Conservation (phyloP, 2,329 filamentous ascomycete genomes). For the Penicillium concentricum region DNA sequence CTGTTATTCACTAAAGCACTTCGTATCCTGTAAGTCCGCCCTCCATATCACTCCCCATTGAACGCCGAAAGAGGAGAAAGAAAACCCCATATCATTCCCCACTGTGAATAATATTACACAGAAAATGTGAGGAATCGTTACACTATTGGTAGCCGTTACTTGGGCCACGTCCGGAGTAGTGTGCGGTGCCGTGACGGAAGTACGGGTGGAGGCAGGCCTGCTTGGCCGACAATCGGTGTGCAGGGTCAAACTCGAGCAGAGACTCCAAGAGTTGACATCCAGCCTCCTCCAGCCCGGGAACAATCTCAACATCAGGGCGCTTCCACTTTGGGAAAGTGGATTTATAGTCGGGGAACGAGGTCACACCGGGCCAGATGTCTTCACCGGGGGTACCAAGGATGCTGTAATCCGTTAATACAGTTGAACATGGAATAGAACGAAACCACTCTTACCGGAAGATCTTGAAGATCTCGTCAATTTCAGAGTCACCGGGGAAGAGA, state of each 20-base stretch:
- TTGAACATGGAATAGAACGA: not conserved
- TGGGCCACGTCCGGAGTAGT: conserved; percentile 47
- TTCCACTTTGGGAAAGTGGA: conserved; percentile 88
- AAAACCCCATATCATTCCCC: conserved; percentile 7
- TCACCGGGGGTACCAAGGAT: conserved; percentile 82
- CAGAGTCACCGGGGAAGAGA: conserved; percentile 86
- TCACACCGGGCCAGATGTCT: conserved; percentile 82
- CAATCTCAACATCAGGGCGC: conserved; percentile 66
- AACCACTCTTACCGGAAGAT: conserved; percentile 70
- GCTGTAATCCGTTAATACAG: conserved; percentile 41
- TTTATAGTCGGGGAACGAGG: conserved; percentile 94
- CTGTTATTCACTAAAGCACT: conserved; percentile 30
- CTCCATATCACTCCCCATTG: conserved; percentile 29
- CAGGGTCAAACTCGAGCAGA: conserved; percentile 84
- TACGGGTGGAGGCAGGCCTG: conserved; percentile 82
- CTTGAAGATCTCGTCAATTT: conserved; percentile 94
- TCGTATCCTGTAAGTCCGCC: conserved; percentile 32
- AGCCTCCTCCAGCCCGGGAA: conserved; percentile 68
- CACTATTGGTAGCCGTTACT: conserved; percentile 42
- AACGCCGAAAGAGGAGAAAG: conserved; percentile 35
- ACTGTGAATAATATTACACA: conserved; percentile 20
- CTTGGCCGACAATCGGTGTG: conserved; percentile 84
- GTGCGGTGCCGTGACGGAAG: conserved; percentile 59
- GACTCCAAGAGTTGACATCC: conserved; percentile 54
- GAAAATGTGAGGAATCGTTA: conserved; percentile 8